Evolutionary conservation across 1,139 yeast species (phyloP).

Genomic region (Magnusiomyces fungicola): DNA sequence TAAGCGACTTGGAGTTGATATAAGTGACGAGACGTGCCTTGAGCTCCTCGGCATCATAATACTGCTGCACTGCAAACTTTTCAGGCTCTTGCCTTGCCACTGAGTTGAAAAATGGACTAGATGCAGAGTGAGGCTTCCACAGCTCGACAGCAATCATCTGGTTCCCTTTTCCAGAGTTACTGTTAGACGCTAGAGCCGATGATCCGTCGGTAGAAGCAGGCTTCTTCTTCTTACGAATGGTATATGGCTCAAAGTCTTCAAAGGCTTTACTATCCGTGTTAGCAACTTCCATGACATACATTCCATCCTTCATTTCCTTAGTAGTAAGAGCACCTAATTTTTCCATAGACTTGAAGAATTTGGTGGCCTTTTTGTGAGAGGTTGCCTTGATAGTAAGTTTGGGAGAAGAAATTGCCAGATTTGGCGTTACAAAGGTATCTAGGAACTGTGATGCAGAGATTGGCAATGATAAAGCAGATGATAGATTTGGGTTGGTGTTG

Average conservation of each 20-base stretch:
- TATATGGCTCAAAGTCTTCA: constrained; percentile 58
- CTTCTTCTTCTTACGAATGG: constrained; percentile 32
- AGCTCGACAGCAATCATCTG: constrained; percentile 22
- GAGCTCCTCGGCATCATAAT: constrained; percentile 50
- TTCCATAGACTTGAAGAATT: constrained; percentile 78
- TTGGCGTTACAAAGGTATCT: constrained; percentile 58
- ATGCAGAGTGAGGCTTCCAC: constrained; percentile 25
- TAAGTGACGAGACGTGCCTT: constrained; percentile 48
- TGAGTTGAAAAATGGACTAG: constrained; percentile 39
- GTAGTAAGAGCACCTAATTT: constrained; percentile 56
- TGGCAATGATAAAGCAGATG: constrained; percentile 38
- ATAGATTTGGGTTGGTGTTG: neutral
- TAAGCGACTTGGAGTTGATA: constrained; percentile 46
- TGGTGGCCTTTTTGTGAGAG: constrained; percentile 83
- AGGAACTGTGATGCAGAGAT: constrained; percentile 60
- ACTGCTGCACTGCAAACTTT: constrained; percentile 31
- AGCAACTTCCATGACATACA: constrained; percentile 26
- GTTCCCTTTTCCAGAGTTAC: neutral
- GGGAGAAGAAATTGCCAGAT: constrained; percentile 57
- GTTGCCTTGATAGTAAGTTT: constrained; percentile 69
- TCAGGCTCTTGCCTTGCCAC: constrained; percentile 24
- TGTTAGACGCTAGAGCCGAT: neutral
- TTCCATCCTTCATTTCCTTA: constrained; percentile 73
- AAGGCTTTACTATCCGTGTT: constrained; percentile 47
- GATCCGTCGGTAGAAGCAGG: constrained; percentile 6